phyloP scores from a whole-genome alignment of 805 yeast genomes.

The Cyberlindnera mycetangii region DNA sequence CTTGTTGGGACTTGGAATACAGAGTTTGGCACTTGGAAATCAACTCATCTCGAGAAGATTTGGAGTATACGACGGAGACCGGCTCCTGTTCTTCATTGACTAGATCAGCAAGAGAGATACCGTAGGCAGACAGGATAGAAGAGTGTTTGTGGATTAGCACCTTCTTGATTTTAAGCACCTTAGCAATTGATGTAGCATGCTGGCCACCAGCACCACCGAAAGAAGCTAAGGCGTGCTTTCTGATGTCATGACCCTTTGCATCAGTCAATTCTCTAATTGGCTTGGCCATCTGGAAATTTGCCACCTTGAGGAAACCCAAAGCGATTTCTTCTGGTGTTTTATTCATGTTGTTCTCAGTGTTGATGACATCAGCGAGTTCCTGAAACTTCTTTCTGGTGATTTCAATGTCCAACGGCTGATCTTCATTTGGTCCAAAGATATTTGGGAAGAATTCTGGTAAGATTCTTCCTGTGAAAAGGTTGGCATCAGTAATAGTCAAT shows the following conservation, averaged over 20 bases:
- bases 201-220: conserved; percentile 54
- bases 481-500: conserved; percentile 82
- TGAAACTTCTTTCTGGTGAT: conserved; percentile 35
- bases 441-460: conserved; percentile 74
- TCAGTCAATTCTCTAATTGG: conserved; percentile 47
- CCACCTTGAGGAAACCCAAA: conserved; percentile 43
- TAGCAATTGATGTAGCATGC: conserved; percentile 42
- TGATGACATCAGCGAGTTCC: conserved; percentile 37
- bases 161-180: conserved; percentile 37
- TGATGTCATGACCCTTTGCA: conserved; percentile 41
- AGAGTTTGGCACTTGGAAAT: conserved; percentile 12
- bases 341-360: conserved; percentile 30
- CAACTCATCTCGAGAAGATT: conserved; percentile 15
- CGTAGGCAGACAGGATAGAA: conserved; percentile 46
- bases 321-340: conserved; percentile 43
- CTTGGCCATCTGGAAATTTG: conserved; percentile 45
- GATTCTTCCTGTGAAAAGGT: conserved; percentile 66
- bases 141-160: conserved; percentile 46
- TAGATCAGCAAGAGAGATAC: conserved; percentile 40
- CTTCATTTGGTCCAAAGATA: conserved; percentile 79
- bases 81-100: conserved; percentile 30
- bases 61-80: conserved; percentile 27
- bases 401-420: conserved; percentile 62
- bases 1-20: conserved; percentile 10
- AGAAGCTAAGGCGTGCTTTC: conserved; percentile 42